Conservation (phyloP, 139 green algal genomes). For the Chlorella sp. region DNA sequence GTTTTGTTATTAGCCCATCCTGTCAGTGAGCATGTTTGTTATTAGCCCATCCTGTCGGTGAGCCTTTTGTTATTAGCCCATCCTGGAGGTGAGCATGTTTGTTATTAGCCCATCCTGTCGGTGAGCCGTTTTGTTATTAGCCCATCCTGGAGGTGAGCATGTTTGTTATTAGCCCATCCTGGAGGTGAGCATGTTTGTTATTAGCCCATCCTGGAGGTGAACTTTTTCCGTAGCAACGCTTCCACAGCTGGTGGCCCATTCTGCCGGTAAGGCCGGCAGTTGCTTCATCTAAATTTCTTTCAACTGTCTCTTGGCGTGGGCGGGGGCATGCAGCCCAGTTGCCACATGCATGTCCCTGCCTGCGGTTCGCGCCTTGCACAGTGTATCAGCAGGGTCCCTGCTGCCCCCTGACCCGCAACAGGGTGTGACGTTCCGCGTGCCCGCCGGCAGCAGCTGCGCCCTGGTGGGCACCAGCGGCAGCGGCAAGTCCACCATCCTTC, state of each 20-base stretch:
- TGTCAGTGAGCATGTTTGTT: no score
- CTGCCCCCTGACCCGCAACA: constrained; percentile 31
- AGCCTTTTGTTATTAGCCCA: neutral
- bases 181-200: no score
- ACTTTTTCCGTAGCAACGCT: no score
- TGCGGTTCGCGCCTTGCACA: no score
- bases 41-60: constrained; percentile 69
- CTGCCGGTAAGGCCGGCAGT: constrained; percentile 61
- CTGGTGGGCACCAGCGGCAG: constrained; percentile 91
- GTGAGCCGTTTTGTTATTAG: neutral
- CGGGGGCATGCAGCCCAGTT: no score
- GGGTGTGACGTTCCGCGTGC: constrained; percentile 74
- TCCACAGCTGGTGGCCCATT: constrained; percentile 59
- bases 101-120: constrained; percentile 67
- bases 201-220: constrained; percentile 67
- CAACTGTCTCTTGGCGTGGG: no score
- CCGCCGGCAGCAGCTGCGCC: constrained; percentile 86
- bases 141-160: no score
- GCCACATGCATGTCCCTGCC: no score
- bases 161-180: constrained; percentile 63
- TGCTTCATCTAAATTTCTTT: no score
- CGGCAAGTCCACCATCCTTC: constrained; percentile 84
- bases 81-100: no score
- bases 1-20: neutral
- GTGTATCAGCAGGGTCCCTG: no score